phyloP scores from a whole-genome alignment of 371 early-diverging fungal genomes.

The Apophysomyces ossiformis region DNA sequence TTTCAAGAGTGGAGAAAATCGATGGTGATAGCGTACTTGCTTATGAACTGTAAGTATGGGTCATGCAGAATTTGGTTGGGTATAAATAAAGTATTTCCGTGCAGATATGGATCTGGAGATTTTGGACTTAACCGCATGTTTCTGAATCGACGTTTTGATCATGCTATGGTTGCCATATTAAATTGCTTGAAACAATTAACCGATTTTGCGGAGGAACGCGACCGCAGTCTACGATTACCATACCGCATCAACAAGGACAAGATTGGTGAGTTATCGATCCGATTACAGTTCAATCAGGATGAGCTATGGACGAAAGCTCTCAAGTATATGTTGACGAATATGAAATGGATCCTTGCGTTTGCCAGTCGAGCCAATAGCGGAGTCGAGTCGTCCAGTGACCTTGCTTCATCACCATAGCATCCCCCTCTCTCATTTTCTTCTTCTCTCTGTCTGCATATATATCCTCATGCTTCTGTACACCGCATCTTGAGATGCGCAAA shows the following conservation, averaged over 20 bases:
- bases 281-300: slow-evolving; percentile 86
- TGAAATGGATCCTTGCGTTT: slow-evolving; percentile 85
- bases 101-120: slow-evolving; percentile 87
- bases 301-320: slow-evolving; percentile 93
- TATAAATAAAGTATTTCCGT: background rate
- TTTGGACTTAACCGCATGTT: slow-evolving; percentile 84
- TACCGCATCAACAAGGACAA: slow-evolving; percentile 91
- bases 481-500: slow-evolving; percentile 2
- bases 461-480: slow-evolving; percentile 1
- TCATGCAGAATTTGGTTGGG: background rate
- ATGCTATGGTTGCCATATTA: slow-evolving; percentile 88
- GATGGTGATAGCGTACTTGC: slow-evolving; percentile 73
- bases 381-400: slow-evolving; percentile 16
- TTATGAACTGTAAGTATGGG: slow-evolving; percentile 76
- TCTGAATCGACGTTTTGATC: slow-evolving; percentile 86
- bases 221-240: slow-evolving; percentile 78
- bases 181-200: slow-evolving; percentile 89
- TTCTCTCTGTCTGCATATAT: background rate
- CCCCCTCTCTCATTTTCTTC: background rate
- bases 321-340: slow-evolving; percentile 85
- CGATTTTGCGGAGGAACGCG: slow-evolving; percentile 77
- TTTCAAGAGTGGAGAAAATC: slow-evolving; percentile 86
- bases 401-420: slow-evolving; percentile 4
- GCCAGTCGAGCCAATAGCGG: slow-evolving; percentile 55
- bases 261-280: slow-evolving; percentile 86